A percentile compares a stretch with the other conserved stretches of the same genome.
These are phyloP conservation scores for Periconia sp. DNA, from an alignment of 2,329 filamentous ascomycete genomes.

Conservation along the genomic window DNA sequence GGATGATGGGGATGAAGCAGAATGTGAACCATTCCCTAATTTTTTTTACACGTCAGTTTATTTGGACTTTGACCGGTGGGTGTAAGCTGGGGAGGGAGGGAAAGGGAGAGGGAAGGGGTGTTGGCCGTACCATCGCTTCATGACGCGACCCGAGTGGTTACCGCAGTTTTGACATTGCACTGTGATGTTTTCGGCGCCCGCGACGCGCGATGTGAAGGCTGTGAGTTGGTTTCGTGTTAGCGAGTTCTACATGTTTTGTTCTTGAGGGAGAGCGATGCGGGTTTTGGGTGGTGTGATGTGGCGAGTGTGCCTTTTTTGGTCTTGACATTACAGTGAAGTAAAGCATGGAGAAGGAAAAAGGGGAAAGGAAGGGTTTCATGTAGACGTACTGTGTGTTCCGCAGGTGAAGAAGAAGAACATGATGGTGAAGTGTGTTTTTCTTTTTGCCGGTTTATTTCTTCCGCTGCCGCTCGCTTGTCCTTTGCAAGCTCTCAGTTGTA, in stretches of 20 bases:
- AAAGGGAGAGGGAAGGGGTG: slow-evolving; percentile 1
- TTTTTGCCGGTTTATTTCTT: background rate
- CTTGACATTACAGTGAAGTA: no score
- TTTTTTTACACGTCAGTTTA: slow-evolving; percentile 1
- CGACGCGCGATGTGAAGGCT: slow-evolving; percentile 51
- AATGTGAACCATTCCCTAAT: slow-evolving; percentile 71
- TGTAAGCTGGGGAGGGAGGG: no score
- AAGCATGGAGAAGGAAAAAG: background rate
- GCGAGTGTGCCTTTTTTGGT: no score
- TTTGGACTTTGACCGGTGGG: background rate
- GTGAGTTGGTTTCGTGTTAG: slow-evolving; percentile 4
- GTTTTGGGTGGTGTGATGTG: background rate
- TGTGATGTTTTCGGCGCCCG: slow-evolving; percentile 53
- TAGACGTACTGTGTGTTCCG: slow-evolving; percentile 50
- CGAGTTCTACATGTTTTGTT: background rate
- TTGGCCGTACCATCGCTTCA: slow-evolving; percentile 49
- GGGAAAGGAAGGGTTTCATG: background rate
- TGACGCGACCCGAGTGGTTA: slow-evolving; percentile 49
- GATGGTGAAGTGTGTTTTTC: slow-evolving; percentile 2
- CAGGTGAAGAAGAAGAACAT: slow-evolving; percentile 56
- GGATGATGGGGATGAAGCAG: slow-evolving; percentile 74
- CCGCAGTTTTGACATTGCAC: slow-evolving; percentile 57
- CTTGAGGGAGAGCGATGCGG: background rate
- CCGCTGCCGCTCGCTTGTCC: background rate
- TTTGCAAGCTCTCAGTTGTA: no score